Evolutionary conservation across 169 alveolate species (phyloP).

Genomic region (Eimeria brunetti): DNA sequence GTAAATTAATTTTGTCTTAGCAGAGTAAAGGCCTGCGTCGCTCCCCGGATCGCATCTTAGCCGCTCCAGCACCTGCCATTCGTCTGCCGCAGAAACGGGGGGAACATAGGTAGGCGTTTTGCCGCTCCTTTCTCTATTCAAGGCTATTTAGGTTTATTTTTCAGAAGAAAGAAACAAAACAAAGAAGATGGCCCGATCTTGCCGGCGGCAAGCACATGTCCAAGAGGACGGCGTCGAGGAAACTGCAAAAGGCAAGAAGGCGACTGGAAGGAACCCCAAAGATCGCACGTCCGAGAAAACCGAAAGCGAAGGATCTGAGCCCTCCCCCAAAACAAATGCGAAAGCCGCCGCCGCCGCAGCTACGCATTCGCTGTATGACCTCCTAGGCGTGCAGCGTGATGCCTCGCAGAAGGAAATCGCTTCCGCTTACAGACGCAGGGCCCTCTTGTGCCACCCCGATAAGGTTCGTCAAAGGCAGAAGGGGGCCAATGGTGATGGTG

Average conservation of each 20-base stretch:
- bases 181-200: constrained; percentile 36
- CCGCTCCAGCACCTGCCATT: background rate
- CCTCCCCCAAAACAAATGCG: background rate
- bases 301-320: background rate
- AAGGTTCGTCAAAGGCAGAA: constrained; percentile 85
- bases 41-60: background rate
- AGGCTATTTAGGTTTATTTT: background rate
- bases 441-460: constrained; percentile 93
- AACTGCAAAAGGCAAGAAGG: background rate
- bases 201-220: constrained; percentile 10
- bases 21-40: background rate
- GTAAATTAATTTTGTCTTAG: background rate
- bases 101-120: background rate
- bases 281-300: background rate
- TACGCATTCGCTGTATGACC: constrained; percentile 76
- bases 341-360: background rate
- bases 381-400: constrained; percentile 79
- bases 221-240: background rate
- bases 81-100: background rate
- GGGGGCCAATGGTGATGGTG: background rate
- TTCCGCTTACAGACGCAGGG: constrained; percentile 90
- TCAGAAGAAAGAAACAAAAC: background rate
- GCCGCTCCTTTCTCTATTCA: background rate
- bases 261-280: background rate
- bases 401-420: constrained; percentile 88